These are phyloP conservation scores for Acmispon strigosus DNA, from an alignment of 306 rosid genomes.

Conservation along the genomic window DNA sequence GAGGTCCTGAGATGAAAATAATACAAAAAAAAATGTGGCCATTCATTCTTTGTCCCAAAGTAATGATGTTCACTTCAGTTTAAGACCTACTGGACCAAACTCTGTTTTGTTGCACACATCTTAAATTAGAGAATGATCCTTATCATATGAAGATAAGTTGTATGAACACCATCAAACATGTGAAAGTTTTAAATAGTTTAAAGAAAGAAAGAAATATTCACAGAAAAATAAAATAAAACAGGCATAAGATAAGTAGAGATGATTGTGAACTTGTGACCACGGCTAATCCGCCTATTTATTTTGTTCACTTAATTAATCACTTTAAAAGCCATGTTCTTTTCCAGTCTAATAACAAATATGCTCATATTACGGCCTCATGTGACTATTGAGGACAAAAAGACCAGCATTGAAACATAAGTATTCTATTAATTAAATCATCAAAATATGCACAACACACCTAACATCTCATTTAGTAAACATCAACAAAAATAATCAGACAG, in stretches of 20 bases:
- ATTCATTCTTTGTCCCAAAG: not conserved
- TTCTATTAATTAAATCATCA: not conserved
- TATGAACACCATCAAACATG: not conserved
- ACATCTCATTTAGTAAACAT: not conserved
- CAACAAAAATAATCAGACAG: not conserved
- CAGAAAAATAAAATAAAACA: not conserved
- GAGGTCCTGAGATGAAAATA: not conserved
- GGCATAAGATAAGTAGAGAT: not conserved
- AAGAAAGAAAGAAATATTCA: not conserved
- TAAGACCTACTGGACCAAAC: not conserved
- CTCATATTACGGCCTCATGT: not conserved
- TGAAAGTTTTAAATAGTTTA: not conserved
- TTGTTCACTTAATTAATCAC: not conserved
- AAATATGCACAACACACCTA: not conserved
- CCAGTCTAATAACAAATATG: not conserved
- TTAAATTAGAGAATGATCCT: not conserved
- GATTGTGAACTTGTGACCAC: not conserved
- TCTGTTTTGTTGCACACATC: not conserved
- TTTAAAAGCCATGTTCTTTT: not conserved
- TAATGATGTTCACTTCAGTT: not conserved
- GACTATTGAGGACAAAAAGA: not conserved
- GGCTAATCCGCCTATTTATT: not conserved
- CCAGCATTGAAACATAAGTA: not conserved
- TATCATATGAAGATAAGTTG: not conserved
- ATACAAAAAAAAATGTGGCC: not conserved